Conservation (phyloP, 495 filamentous ascomycete species). For the Penicillium bialowiezense region DNA sequence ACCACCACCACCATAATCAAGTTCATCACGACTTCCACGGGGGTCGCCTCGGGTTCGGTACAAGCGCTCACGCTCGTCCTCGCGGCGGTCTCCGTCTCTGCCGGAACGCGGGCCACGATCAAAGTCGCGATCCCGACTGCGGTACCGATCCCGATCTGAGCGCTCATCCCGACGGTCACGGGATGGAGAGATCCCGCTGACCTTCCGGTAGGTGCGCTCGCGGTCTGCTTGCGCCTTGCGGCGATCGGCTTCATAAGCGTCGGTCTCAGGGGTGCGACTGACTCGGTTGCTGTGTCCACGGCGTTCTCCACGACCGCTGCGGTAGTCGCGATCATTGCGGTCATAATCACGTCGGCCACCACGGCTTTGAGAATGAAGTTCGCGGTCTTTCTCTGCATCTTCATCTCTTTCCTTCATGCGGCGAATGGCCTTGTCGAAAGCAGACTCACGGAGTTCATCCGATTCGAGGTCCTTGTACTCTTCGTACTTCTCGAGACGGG, state of each 20-base stretch:
- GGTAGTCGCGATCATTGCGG: constrained; percentile 51
- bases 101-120: constrained; percentile 26
- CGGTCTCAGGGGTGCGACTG: constrained; percentile 77
- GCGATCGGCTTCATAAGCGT: constrained; percentile 86
- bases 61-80: constrained; percentile 78
- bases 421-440: constrained; percentile 90
- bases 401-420: constrained; percentile 90
- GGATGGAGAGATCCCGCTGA: constrained; percentile 57
- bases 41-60: constrained; percentile 81
- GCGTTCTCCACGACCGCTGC: constrained; percentile 52
- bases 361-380: constrained; percentile 51
- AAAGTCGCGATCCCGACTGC: constrained; percentile 57
- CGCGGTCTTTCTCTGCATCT: constrained; percentile 72
- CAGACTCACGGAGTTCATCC: constrained; percentile 76
- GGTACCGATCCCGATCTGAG: constrained; percentile 47
- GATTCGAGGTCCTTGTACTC: constrained; percentile 80
- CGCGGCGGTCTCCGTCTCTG: constrained; percentile 56
- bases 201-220: constrained; percentile 81
- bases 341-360: constrained; percentile 47
- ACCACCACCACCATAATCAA: constrained; percentile 86
- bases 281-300: constrained; percentile 55
- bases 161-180: constrained; percentile 55
- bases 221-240: constrained; percentile 82
- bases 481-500: constrained; percentile 71
- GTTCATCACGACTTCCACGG: constrained; percentile 70